Conservation (phyloP, 2,329 filamentous ascomycete genomes). For the Daldinia sp. region DNA sequence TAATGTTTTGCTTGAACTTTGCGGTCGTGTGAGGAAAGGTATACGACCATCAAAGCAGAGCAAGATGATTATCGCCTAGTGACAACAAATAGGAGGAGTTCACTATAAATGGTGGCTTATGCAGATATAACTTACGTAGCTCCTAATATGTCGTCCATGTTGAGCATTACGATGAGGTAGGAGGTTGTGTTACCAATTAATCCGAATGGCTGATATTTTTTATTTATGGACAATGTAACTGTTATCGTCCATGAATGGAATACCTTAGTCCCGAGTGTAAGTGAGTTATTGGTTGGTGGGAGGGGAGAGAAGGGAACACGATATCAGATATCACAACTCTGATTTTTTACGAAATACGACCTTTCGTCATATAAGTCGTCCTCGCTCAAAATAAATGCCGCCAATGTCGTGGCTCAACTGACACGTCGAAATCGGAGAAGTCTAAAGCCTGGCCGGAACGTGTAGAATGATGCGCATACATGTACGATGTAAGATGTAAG, state of each 20-base stretch:
- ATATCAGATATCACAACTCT: slow-evolving; percentile 38
- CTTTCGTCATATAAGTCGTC: slow-evolving; percentile 12
- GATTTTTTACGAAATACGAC: slow-evolving; percentile 8
- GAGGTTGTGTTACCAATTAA: slow-evolving; percentile 17
- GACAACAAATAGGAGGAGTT: not conserved
- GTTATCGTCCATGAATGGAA: slow-evolving; percentile 2
- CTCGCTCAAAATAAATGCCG: slow-evolving; percentile 16
- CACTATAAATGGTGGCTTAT: not conserved
- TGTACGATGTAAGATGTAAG: not conserved
- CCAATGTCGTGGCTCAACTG: slow-evolving; percentile 24
- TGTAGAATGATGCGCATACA: slow-evolving; percentile 15
- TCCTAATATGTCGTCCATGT: not conserved
- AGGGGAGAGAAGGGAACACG: not conserved
- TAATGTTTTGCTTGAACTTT: slow-evolving; percentile 47
- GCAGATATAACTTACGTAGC: not conserved
- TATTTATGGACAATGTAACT: slow-evolving; percentile 1
- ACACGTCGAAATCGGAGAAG: slow-evolving; percentile 32
- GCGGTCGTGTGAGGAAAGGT: slow-evolving; percentile 40
- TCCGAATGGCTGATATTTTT: slow-evolving; percentile 22
- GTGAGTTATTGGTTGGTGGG: not conserved
- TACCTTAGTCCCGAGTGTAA: slow-evolving; percentile 1
- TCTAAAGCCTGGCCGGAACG: slow-evolving; percentile 11
- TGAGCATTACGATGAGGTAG: slow-evolving; percentile 2
- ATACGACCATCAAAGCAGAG: slow-evolving; percentile 27
- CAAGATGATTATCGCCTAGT: slow-evolving; percentile 6